Evolutionary conservation across 2,329 filamentous ascomycete genomes (phyloP).

Genomic region (Ceratocystis cubensis): DNA sequence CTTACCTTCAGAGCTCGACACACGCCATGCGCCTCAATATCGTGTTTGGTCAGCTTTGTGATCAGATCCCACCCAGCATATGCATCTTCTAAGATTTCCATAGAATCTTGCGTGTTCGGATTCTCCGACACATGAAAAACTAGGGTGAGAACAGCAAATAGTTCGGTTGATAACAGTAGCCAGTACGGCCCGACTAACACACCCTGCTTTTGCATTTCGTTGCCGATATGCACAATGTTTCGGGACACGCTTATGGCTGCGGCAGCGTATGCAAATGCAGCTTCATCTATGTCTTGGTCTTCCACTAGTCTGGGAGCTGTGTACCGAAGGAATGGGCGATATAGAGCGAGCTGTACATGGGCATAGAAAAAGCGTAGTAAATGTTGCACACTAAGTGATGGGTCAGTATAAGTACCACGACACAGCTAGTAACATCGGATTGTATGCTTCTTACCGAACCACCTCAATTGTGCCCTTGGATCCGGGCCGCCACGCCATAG

Average conservation of each 20-base stretch:
- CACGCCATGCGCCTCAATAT: conserved; percentile 79
- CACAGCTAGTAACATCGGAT: not conserved
- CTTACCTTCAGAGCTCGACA: conserved; percentile 60
- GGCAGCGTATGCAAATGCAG: conserved; percentile 61
- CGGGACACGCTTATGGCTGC: conserved; percentile 49
- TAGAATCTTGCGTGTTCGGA: conserved; percentile 57
- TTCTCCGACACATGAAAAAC: conserved; percentile 74
- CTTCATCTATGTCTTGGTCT: conserved; percentile 52
- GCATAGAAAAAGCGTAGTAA: conserved; percentile 67
- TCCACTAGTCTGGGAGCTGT: conserved; percentile 52
- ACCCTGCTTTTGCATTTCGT: conserved; percentile 62
- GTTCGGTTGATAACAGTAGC: conserved; percentile 77
- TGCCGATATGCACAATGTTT: conserved; percentile 69
- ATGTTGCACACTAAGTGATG: conserved; percentile 48
- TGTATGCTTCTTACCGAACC: conserved; percentile 48
- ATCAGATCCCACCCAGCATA: conserved; percentile 74
- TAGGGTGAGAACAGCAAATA: conserved; percentile 67
- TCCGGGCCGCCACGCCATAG: conserved; percentile 65
- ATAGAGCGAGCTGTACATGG: conserved; percentile 71
- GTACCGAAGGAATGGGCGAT: conserved; percentile 74
- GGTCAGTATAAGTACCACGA: not conserved
- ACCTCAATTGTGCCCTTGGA: conserved; percentile 62
- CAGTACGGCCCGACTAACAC: conserved; percentile 72
- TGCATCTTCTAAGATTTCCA: conserved; percentile 76
- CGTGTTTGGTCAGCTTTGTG: conserved; percentile 64